Evolutionary conservation across 139 green algal genomes (phyloP), one percentile per base, ranked within the genome.

Genomic region (Chlorella sp.): DNA sequence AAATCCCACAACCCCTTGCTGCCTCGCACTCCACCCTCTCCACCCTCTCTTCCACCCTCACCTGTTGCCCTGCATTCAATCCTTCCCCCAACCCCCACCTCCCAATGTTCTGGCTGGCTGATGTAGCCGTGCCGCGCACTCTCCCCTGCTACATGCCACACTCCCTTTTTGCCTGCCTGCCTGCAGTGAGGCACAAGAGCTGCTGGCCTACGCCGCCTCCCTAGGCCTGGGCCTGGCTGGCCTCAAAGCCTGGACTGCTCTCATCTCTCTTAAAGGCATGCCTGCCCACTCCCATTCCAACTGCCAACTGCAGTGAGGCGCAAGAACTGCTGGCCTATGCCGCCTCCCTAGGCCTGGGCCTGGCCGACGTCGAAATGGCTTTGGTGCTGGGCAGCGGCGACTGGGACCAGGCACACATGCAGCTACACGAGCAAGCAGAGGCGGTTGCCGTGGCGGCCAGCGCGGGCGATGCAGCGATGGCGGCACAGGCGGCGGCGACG

Each of bases 281-380:
- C 48, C 48, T 71, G 7, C 24, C 21, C 21, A 5, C 64, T 71
- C 34, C 15, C 53, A 5, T 28, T 53, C 1, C 53, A 34, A 0
- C 32, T 26, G 5, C 53, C n/a, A 32, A 0, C 61, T 81, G 84
- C 84, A 88, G 84, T 14, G 84, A 88, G 32, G 84, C 84, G 14
- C 84, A 88, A 68, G 84, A 88, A 39, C 30, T 88, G 68, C 84
- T 88, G 28, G 84, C 84, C 1, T 88, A 80, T 53, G 84, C 84
- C 39, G 64, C 66, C 32, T 88, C 84, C 0, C 5, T 88, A 16
- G 84, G 68, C 0, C 53, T 81, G 4, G 84, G 37, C 28, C 68
- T 88, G 28, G 12, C 18, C 19, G 66, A 88, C 5, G 84, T 81
- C 2, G 84, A 88, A 48, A 81, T 88, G 40, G 66, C 68, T 18